Evolutionary conservation across 2,329 filamentous ascomycete species (phyloP), one percentile per base, ranked within the genome.

Genomic region (Fusarium domesticum): DNA sequence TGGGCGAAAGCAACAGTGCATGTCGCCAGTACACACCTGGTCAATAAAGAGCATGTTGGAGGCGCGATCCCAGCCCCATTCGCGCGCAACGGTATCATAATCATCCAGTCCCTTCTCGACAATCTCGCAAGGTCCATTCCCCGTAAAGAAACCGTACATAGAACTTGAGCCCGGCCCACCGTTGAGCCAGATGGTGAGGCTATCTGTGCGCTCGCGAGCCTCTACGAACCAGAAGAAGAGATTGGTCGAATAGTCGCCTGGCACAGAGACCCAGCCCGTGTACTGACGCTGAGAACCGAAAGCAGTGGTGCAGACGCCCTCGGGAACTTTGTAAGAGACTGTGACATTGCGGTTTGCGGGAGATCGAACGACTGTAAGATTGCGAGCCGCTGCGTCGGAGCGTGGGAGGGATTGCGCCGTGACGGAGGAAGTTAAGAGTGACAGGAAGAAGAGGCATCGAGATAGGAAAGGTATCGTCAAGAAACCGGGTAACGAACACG

Each of bases 251-350:
- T 73, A 78, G 19, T 69, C 64, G 35, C 73, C 81, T 5, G 81
- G 80, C 5, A 87, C 65, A 41, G 68, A 75, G 43, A 88, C 79
- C 76, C 85, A 87, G 58, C 85, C 85, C 4, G 82, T 80, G 59
- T 83, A 86, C 62, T 88, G 85, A 62, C 82, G 76, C 64, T 89
- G 85, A 1, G 70, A 72, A 35, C 72, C 61, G 57, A 85, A 86
- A 6, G 77, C 78, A 2, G 85, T 87, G 36, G 71, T 76, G 64
- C 85, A 89, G 11, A 77, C 82, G 35, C 78, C 80, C 6, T 70
- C 63, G 5, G 78, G 74, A 28, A 74, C 69, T 59, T 84, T 87
- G 72, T 85, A 89, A 43, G 79, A 77, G 60, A 89, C 79, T 46
- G 78, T 83, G 59, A 89, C 78, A 53, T 77, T 76, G 19, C 70